These are phyloP conservation scores for Boeremia exigua DNA, from an alignment of 2,329 filamentous ascomycete species.

Conservation along the genomic window DNA sequence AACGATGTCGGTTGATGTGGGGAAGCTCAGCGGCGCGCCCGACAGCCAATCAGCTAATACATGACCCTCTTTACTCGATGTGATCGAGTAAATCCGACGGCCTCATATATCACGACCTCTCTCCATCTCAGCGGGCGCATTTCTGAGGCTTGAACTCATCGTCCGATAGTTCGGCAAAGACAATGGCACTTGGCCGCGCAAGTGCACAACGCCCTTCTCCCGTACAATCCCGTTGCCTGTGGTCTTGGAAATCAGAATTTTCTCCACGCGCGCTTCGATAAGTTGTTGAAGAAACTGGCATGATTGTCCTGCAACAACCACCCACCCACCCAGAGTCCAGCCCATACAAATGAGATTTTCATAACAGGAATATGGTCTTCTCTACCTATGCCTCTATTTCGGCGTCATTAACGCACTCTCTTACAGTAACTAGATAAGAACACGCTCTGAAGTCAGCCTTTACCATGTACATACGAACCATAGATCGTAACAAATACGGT, in stretches of 20 bases:
- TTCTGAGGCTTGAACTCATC: constrained; percentile 2
- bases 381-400: not conserved
- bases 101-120: constrained; percentile 21
- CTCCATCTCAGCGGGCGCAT: constrained; percentile 9
- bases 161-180: constrained; percentile 3
- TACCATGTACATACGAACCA: not conserved
- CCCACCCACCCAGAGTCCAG: not conserved
- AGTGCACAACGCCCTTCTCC: not conserved
- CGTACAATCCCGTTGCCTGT: not conserved
- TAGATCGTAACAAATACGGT: not conserved
- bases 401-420: not conserved
- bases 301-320: not conserved
- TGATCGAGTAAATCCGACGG: constrained; percentile 34
- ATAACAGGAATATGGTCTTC: not conserved
- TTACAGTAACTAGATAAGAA: constrained; percentile 5
- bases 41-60: constrained; percentile 23
- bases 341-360: not conserved
- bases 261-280: not conserved
- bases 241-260: not conserved
- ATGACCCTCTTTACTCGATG: constrained; percentile 34
- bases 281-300: not conserved
- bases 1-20: constrained; percentile 24
- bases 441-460: not conserved
- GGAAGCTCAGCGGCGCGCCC: constrained; percentile 18
- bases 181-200: not conserved